Evolutionary conservation across 768 basidiomycete species (phyloP).

Genomic region (Tephrocybe rancida): DNA sequence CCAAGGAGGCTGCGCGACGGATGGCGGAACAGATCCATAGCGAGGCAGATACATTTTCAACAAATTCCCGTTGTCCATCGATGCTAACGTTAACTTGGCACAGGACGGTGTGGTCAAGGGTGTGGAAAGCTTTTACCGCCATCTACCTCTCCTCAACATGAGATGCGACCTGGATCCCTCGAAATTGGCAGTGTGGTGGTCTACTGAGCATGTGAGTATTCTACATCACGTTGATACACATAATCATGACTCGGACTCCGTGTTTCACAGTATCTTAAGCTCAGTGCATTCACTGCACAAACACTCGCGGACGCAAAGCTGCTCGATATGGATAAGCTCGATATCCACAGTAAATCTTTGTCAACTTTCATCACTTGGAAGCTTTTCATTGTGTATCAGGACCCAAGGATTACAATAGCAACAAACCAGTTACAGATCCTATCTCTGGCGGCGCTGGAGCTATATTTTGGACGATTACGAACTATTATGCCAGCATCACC

Average conservation of each 20-base stretch:
- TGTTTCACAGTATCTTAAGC: not conserved
- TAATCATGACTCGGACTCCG: not conserved
- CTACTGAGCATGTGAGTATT: slow-evolving; percentile 42
- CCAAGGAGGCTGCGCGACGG: slow-evolving; percentile 47
- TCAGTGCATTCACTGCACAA: slow-evolving; percentile 7
- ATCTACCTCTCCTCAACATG: slow-evolving; percentile 65
- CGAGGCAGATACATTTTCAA: slow-evolving; percentile 39
- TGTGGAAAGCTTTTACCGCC: slow-evolving; percentile 58
- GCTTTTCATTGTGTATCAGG: slow-evolving; percentile 24
- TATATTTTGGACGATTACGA: slow-evolving; percentile 52
- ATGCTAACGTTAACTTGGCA: not conserved
- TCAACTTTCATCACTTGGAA: not conserved
- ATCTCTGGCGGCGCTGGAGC: slow-evolving; percentile 46
- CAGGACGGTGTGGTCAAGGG: slow-evolving; percentile 51
- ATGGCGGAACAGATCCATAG: slow-evolving; percentile 52
- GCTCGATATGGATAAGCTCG: slow-evolving; percentile 43
- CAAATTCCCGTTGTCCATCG: not conserved
- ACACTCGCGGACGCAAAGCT: slow-evolving; percentile 2
- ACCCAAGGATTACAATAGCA: slow-evolving; percentile 44
- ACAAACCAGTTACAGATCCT: slow-evolving; percentile 40
- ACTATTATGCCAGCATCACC: slow-evolving; percentile 46
- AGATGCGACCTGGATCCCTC: slow-evolving; percentile 59
- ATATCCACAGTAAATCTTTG: slow-evolving; percentile 48
- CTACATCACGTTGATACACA: not conserved
- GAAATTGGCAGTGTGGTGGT: slow-evolving; percentile 62